Evolutionary conservation across 768 basidiomycete species (phyloP).

Genomic region (Chiua virens): DNA sequence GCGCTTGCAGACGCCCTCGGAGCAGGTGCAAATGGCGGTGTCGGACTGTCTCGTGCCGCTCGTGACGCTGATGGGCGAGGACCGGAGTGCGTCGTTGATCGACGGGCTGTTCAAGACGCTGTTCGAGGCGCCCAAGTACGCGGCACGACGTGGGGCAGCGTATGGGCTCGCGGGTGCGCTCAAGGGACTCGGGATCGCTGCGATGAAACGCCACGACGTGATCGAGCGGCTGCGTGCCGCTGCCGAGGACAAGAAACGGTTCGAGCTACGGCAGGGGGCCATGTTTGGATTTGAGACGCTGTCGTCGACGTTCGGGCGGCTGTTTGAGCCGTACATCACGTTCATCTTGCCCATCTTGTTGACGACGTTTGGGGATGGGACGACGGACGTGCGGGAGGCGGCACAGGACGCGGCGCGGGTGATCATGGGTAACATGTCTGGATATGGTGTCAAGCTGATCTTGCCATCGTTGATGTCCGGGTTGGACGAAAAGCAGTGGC

Average conservation of each 20-base stretch:
- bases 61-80: conserved; percentile 61
- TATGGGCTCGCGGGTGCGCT: conserved; percentile 94
- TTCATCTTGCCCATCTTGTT: conserved; percentile 83
- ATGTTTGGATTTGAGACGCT: conserved; percentile 95
- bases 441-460: conserved; percentile 94
- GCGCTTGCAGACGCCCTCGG: conserved; percentile 92
- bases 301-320: conserved; percentile 78
- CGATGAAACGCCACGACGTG: conserved; percentile 82
- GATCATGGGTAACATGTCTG: conserved; percentile 94
- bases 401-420: conserved; percentile 88
- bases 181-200: conserved; percentile 84
- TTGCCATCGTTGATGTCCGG: conserved; percentile 87
- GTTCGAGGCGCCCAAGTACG: conserved; percentile 81
- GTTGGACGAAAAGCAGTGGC: conserved; percentile 97
- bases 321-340: conserved; percentile 92
- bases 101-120: conserved; percentile 77
- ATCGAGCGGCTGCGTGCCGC: conserved; percentile 71
- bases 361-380: conserved; percentile 82
- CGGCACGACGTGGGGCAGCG: conserved; percentile 92
- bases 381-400: conserved; percentile 87
- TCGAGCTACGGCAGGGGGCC: conserved; percentile 87
- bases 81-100: conserved; percentile 52
- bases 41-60: conserved; percentile 93
- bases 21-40: conserved; percentile 95
- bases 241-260: conserved; percentile 86